Conservation (phyloP, 495 filamentous ascomycete species). For the Astrocystis sublimbata region DNA sequence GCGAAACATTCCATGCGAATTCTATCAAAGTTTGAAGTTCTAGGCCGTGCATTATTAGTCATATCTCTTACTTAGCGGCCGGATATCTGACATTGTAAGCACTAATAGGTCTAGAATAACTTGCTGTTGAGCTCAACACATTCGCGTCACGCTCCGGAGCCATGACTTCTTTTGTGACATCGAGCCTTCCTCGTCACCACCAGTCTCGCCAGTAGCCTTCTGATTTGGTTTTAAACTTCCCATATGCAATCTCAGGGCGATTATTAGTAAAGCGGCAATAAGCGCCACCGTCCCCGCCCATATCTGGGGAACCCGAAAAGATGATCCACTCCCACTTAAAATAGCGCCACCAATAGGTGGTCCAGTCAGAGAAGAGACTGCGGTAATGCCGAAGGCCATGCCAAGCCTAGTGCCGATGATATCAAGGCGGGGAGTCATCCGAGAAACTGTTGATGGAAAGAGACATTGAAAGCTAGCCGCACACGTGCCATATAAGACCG, state of each 20-base stretch:
- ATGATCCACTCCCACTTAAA: constrained; percentile 42
- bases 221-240: constrained; percentile 24
- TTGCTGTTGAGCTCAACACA: constrained; percentile 30
- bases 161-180: neutral
- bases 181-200: neutral
- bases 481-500: constrained; percentile 61
- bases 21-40: no score
- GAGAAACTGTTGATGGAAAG: constrained; percentile 60
- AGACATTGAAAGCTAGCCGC: constrained; percentile 64
- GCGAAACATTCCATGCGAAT: no score
- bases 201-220: neutral
- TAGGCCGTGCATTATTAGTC: no score
- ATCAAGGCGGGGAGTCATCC: constrained; percentile 60
- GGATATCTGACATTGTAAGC: no score
- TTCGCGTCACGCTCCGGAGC: constrained; percentile 14
- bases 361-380: constrained; percentile 64
- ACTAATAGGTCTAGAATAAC: no score
- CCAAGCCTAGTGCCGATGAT: constrained; percentile 67
- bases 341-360: constrained; percentile 68
- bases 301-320: constrained; percentile 61
- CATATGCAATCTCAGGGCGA: constrained; percentile 44
- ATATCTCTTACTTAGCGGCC: no score
- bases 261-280: constrained; percentile 44
- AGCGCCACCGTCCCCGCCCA: constrained; percentile 51
- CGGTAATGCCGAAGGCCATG: constrained; percentile 67